A percentile compares a stretch with the other conserved stretches of the same genome.
Evolutionary conservation across 148 eudicot genomes (phyloP).

Genomic region (Vaccinium corymbosum): DNA sequence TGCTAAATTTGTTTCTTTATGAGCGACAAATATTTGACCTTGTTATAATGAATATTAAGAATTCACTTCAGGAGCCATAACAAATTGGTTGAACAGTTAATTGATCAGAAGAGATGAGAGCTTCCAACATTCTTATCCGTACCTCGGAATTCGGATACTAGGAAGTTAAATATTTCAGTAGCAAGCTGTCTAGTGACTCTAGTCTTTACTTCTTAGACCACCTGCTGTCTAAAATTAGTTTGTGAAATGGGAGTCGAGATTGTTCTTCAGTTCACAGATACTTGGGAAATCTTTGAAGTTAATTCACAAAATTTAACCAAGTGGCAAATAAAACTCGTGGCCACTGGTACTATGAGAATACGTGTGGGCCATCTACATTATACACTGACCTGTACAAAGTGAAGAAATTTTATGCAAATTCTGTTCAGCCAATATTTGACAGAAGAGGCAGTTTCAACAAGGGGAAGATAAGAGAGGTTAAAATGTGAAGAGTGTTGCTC

Average conservation of each 20-base stretch:
- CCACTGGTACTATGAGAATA: not conserved
- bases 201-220: not conserved
- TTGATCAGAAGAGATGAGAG: not conserved
- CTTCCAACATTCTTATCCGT: not conserved
- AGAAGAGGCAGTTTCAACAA: not conserved
- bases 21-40: not conserved
- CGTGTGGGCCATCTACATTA: not conserved
- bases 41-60: not conserved
- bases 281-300: not conserved
- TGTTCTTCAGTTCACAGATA: not conserved
- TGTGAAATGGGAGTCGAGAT: not conserved
- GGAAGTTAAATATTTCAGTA: not conserved
- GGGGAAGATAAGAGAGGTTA: not conserved
- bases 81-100: not conserved
- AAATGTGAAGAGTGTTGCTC: not conserved
- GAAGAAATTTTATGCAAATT: not conserved
- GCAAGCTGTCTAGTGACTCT: not conserved
- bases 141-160: not conserved
- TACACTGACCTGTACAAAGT: not conserved
- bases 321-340: not conserved
- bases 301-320: not conserved
- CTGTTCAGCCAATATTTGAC: not conserved
- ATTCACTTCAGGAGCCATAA: not conserved
- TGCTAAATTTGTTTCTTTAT: not conserved
- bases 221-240: not conserved